Base-by-base conservation (phyloP, 2,329 filamentous ascomycete genomes). In the Scolecobasidium constrictum region DNA sequence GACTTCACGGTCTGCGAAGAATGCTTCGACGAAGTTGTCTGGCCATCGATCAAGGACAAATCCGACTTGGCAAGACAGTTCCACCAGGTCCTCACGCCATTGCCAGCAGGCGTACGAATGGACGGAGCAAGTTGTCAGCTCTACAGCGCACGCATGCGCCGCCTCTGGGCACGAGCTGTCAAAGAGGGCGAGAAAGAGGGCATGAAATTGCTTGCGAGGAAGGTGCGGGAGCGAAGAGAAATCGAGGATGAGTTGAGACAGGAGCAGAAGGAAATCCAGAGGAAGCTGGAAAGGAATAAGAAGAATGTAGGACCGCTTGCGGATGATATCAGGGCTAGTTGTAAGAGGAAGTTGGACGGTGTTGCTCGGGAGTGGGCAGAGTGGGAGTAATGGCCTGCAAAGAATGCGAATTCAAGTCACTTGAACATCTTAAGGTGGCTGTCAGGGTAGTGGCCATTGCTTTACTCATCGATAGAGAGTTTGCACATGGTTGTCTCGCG, bases 1-100 rank as follows among this genome's bases (percentile, higher is more conserved):
- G 75, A 87, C 38, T 77, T 94, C 53, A 86, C 83, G 1, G 81
- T 94, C 3, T 96, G 88, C 60, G 78, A 83, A 49, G 85, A 90
- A 59, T 96, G 88, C 59, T 94, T 83, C 57, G 75, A 85, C 13
- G 78, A 86, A 17, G 74, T 86, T 1, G 76, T 94, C n/a, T 77
- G 74, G 60, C 86, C 87, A 1, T 67, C 77, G 40, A 62, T 80
- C 2, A 66, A 71, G 21, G 65, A 70, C 3, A 62, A 70, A 31
- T 64, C 62, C 33, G 63, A 72, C 1, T 67, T 88, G 18, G 78
- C 82, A 20, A 21, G 16, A 13, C n/a, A 15, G 9, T 47, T 48
- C 19, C 28, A 26, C 26, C 15, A 31, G 19, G 39, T 38, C 3
- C 22, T 40, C 18, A 73, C 77, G 48, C 68, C 70, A 11, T 60